Conservation (phyloP, 257 asterid genomes). For the Scutellaria minor region DNA sequence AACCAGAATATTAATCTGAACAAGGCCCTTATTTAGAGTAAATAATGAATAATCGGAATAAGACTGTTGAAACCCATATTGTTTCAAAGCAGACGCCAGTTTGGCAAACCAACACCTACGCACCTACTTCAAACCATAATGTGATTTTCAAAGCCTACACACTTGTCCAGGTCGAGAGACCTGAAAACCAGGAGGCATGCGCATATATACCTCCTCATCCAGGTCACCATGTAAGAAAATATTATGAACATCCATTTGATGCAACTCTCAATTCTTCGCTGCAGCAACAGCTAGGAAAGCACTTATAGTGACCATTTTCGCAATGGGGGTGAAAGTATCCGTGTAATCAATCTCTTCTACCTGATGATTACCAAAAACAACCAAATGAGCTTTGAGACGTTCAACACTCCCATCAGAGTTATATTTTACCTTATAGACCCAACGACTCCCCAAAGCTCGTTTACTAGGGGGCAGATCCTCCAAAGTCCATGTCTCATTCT, state of each 20-base stretch:
- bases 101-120: constrained; percentile 27
- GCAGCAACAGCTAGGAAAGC: constrained; percentile 1
- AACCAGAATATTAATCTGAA: neutral
- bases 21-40: neutral
- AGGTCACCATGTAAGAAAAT: constrained; percentile 12
- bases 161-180: neutral
- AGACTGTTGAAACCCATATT: constrained; percentile 26
- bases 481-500: constrained; percentile 9
- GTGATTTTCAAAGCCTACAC: neutral
- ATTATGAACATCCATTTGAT: constrained; percentile 35
- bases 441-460: neutral
- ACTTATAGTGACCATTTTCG: neutral
- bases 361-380: neutral
- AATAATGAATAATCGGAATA: constrained; percentile 23
- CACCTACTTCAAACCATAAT: constrained; percentile 18
- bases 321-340: neutral
- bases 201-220: constrained; percentile 27
- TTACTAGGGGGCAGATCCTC: neutral
- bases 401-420: constrained; percentile 1
- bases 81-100: neutral
- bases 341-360: constrained; percentile 1
- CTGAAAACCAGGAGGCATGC: neutral
- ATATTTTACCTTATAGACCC: constrained; percentile 34
- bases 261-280: constrained; percentile 2
- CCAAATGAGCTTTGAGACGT: neutral